Base-by-base conservation (phyloP, 768 basidiomycete species). In the Paxillus involutus region DNA sequence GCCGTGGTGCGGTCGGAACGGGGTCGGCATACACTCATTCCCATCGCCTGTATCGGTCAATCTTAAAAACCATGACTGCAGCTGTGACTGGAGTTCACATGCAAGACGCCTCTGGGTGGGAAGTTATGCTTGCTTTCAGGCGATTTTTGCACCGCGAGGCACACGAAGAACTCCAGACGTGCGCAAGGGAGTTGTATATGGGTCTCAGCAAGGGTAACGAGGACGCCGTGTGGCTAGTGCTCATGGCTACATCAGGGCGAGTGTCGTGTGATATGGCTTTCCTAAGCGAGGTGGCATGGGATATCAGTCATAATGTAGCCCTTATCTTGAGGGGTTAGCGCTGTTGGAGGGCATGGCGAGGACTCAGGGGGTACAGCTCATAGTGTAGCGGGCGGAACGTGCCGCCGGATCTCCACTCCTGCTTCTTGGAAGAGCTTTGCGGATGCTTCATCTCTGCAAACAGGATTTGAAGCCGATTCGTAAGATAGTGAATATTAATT, bases 151-250 rank as follows among this genome's bases (percentile, higher is more conserved):
- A 85, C 49, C 63, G 62, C 2, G 71, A 79, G 48, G 81, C 80
- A 5, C 86, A 97, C 55, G 80, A 80, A 47, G 94, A 94, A 62
- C 73, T 98, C 16, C 91, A 92, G 63, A 62, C 62, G 2, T 78
- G 73, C 62, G 91, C 90, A 13, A 76, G 80, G 56, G 73, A 78
- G 24, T 66, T 98, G 47, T 97, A 89, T 68, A 53, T 64, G 4
- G 80, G 80, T 16, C 75, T 93, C 39, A 79, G 73, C 24, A 72
- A 63, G 58, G 75, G 80, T 21, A 91, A 97, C 62, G 77, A 78
- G 21, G 95, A 98, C 71, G 82, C 85, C 3, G 86, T 95, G 6
- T 98, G 95, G 95, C 65, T 94, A 45, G 84, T 79, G 7, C 72
- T 98, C 54, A 69, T 71, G 43, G 78, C 79, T 13, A 89, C 88